phyloP scores from a whole-genome alignment of 2,329 filamentous ascomycete species.

The Claviceps arundinis region DNA sequence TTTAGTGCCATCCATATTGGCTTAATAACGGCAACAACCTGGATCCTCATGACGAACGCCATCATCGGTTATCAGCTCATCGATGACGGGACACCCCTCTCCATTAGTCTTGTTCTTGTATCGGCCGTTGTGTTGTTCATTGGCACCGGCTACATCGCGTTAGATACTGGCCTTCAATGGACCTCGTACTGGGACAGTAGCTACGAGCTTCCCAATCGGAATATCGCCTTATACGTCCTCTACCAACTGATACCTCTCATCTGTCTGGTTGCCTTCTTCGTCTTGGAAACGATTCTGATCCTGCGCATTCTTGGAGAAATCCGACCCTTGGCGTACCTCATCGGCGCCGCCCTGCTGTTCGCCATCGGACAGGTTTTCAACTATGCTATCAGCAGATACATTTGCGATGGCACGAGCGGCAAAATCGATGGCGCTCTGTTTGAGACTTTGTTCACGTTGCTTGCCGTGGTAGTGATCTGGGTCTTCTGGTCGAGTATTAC shows the following conservation, averaged over 20 bases:
- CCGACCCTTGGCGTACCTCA: constrained; percentile 84
- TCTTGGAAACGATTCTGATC: constrained; percentile 74
- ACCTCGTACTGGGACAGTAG: constrained; percentile 63
- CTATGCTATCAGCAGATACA: constrained; percentile 81
- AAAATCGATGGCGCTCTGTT: constrained; percentile 91
- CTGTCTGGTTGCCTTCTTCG: constrained; percentile 77
- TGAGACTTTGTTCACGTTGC: constrained; percentile 80
- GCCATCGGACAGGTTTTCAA: constrained; percentile 91
- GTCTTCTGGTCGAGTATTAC: constrained; percentile 98
- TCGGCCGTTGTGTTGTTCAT: constrained; percentile 66
- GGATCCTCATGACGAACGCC: constrained; percentile 86
- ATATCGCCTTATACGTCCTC: constrained; percentile 82
- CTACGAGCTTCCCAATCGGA: constrained; percentile 45
- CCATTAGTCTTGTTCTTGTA: constrained; percentile 57
- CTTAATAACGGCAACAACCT: constrained; percentile 73
- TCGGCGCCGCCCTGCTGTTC: constrained; percentile 64
- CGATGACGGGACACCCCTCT: constrained; percentile 83
- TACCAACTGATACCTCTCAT: constrained; percentile 84
- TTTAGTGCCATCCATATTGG: constrained; percentile 88
- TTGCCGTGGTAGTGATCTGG: constrained; percentile 76
- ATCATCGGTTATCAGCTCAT: constrained; percentile 86
- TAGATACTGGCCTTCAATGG: constrained; percentile 83
- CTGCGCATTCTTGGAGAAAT: constrained; percentile 74
- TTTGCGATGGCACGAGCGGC: constrained; percentile 70
- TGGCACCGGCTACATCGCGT: constrained; percentile 87